A percentile compares a stretch with the other conserved stretches of the same genome.
Conservation (phyloP, 31 red algal genomes). For the Asparagopsis taxiformis region DNA sequence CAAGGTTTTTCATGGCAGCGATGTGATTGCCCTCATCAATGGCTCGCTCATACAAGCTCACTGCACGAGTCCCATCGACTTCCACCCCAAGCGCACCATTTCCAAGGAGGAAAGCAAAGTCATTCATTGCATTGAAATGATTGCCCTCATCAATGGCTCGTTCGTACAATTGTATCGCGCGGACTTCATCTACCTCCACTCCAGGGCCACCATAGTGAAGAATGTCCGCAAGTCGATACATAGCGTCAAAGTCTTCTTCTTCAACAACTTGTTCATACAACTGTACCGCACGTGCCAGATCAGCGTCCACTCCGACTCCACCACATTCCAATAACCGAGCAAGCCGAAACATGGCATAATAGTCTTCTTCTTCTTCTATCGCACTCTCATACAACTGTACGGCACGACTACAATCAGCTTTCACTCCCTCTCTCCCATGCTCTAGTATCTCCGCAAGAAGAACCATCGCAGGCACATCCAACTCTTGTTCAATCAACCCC, state of each 20-base stretch:
- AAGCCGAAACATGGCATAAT: neutral
- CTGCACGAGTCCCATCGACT: neutral
- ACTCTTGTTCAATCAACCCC: neutral
- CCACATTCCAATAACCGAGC: neutral
- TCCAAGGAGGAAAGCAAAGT: neutral
- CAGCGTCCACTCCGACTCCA: neutral
- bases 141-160: neutral
- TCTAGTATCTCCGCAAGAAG: neutral
- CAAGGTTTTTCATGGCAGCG: too few relatives aligned
- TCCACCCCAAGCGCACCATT: neutral
- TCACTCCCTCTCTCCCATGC: slow-evolving; percentile 1
- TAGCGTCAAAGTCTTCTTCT: neutral
- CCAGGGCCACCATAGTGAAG: neutral
- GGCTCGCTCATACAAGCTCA: neutral
- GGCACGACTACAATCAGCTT: neutral
- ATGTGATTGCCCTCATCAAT: too few relatives aligned
- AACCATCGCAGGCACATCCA: neutral
- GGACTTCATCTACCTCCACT: neutral
- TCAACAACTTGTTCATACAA: neutral
- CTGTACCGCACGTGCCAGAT: neutral
- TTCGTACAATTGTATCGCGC: slow-evolving; percentile 3
- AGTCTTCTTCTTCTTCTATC: neutral
- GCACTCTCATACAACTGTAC: slow-evolving; percentile 5
- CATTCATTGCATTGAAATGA: neutral
- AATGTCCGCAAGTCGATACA: neutral